These are phyloP conservation scores for Scytalidium lignicola DNA, from an alignment of 2,329 filamentous ascomycete genomes.

Conservation along the genomic window DNA sequence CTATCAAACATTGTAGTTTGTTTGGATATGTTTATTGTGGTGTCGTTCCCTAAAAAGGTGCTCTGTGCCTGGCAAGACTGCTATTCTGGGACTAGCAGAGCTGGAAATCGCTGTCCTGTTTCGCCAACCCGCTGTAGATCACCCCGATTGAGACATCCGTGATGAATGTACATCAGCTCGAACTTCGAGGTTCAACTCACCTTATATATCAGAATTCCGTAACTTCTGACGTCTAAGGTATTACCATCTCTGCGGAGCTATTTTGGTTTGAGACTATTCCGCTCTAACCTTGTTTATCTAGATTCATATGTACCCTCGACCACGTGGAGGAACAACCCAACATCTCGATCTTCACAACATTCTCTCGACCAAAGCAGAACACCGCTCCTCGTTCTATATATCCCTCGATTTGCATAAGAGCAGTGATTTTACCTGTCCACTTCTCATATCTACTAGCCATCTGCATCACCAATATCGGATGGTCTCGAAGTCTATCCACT, in stretches of 20 bases:
- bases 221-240: background rate
- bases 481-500: conserved; percentile 15
- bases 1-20: too few species aligned
- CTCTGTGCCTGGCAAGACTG: background rate
- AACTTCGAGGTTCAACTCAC: background rate
- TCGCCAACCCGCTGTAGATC: background rate
- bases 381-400: background rate
- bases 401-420: background rate
- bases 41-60: background rate
- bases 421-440: background rate
- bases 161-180: background rate
- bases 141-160: background rate
- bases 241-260: background rate
- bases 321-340: background rate
- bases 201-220: background rate
- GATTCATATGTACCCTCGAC: background rate
- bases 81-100: background rate
- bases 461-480: conserved; percentile 7
- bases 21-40: too few species aligned
- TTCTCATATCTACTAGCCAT: background rate
- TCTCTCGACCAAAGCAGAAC: background rate
- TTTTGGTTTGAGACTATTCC: background rate
- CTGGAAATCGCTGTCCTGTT: background rate
- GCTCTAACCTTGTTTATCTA: background rate
- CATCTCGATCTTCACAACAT: background rate